Evolutionary conservation across 805 yeast species (phyloP), one percentile per base, ranked within the genome.

Genomic region (Isabelozyma rhagii): DNA sequence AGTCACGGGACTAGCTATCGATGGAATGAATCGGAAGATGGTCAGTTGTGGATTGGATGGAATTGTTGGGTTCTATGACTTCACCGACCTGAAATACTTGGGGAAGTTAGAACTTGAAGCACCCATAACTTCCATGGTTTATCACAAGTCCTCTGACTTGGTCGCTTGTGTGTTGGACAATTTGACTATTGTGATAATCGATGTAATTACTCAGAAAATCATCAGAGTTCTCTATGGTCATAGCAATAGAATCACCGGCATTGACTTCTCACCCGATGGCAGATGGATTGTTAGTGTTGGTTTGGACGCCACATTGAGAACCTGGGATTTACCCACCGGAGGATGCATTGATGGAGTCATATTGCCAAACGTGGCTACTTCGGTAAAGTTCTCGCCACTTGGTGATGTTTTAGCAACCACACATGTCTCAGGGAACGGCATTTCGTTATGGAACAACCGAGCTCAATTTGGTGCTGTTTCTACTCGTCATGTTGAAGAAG

Each of bases 241-340:
- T 63, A 78, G 86, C 10, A 91, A 92, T 67, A 79, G 97, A 60
- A 84, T 94, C 55, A 91, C 97, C 0, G 79, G 89, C 0, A 67
- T 93, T 64, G 97, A 89, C 64, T 93, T 94, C 62, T 85, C 96
- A 3, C 96, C 97, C 4, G 93, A 92, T 65, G 98, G 97, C 36
- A 83, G 97, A 65, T 94, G 98, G 97, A 72, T 94, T 36, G 84
- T 94, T 8, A 83, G 94, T 21, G 84, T 89, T 1, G 79, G 91
- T 0, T 74, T 91, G 52, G 99, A 94, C 64, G 78, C 89, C 2
- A 91, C 98, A 0, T 75, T 94, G 45, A 81, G 99, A 61, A 90
- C 97, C 0, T 94, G 98, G 98, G 98, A 94, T 66, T 79, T 94
- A 51, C 98, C 98, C 41, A 87, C 97, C 1, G 98, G 99, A 45